Conservation (phyloP, 441 rosid genomes). For the Corymbia calophylla region DNA sequence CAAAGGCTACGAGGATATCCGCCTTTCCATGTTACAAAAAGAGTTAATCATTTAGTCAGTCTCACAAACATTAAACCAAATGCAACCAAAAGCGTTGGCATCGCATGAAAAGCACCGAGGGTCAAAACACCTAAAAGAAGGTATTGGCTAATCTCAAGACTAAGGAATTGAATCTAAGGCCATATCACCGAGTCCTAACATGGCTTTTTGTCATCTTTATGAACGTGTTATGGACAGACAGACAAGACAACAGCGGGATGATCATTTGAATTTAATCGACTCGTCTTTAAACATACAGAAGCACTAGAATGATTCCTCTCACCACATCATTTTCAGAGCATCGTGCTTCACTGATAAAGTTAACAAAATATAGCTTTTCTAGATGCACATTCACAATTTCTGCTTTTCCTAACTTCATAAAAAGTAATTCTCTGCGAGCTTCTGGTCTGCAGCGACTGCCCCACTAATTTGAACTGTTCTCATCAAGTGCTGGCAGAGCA, state of each 20-base stretch:
- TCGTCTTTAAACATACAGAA: neutral
- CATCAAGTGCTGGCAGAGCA: conserved; percentile 36
- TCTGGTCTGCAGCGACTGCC: neutral
- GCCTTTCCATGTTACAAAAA: neutral
- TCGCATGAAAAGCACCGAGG: neutral
- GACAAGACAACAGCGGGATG: neutral
- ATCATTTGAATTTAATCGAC: neutral
- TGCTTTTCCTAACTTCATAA: neutral
- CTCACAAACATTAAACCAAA: neutral
- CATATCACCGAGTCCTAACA: neutral
- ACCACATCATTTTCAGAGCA: neutral
- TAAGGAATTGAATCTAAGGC: neutral
- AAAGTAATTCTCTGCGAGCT: neutral
- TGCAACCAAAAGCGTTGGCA: neutral
- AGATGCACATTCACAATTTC: neutral
- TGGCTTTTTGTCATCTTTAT: neutral
- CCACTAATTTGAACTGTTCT: conserved; percentile 1
- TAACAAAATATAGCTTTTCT: neutral
- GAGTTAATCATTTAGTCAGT: neutral
- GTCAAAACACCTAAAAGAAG: neutral
- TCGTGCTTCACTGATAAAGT: neutral
- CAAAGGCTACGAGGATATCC: neutral
- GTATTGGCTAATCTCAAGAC: neutral
- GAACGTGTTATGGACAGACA: neutral
- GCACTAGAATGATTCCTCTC: neutral